A percentile compares a stretch with the other conserved stretches of the same genome.
phyloP scores from a whole-genome alignment of 768 basidiomycete species.

The Termitomyces sp. region DNA sequence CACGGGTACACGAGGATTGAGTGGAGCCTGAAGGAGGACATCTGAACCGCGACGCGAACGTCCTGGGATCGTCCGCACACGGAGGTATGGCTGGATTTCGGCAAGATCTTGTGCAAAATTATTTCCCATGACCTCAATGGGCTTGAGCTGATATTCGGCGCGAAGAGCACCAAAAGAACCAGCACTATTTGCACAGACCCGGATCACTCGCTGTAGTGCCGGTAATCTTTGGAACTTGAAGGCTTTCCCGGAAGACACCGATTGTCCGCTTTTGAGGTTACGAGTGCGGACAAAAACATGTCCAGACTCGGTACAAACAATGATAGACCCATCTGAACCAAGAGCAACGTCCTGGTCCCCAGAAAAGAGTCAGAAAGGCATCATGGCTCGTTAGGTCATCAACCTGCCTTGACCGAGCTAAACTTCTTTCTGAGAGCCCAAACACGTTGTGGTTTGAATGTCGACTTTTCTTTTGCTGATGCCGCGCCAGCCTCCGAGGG shows the following conservation, averaged over 20 bases:
- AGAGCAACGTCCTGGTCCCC: slow-evolving; percentile 75
- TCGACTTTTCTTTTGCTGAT: slow-evolving; percentile 25
- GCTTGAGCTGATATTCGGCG: slow-evolving; percentile 59
- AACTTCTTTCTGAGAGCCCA: slow-evolving; percentile 89
- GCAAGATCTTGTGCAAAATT: slow-evolving; percentile 64
- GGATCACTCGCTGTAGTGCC: slow-evolving; percentile 78
- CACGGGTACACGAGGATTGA: background rate
- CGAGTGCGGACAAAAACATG: slow-evolving; percentile 87
- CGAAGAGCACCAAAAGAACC: slow-evolving; percentile 88
- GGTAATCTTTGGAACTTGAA: slow-evolving; percentile 81
- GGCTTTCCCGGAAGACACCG: slow-evolving; percentile 34
- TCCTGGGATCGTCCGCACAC: slow-evolving; percentile 13
- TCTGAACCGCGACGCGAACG: background rate
- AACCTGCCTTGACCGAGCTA: slow-evolving; percentile 69
- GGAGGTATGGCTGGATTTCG: slow-evolving; percentile 59
- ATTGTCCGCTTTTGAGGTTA: slow-evolving; percentile 30
- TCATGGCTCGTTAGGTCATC: background rate
- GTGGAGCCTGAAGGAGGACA: background rate
- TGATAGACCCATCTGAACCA: slow-evolving; percentile 81
- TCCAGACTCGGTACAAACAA: slow-evolving; percentile 92
- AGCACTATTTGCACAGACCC: slow-evolving; percentile 80
- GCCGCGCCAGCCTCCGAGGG: slow-evolving; percentile 27
- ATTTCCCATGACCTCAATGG: slow-evolving; percentile 53
- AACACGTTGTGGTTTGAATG: slow-evolving; percentile 79
- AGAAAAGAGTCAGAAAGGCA: background rate